Percentiles rank a stretch among this genome's conserved stretches.
Evolutionary conservation across 306 rosid genomes (phyloP).

Genomic region (Begonia fuchsioides): DNA sequence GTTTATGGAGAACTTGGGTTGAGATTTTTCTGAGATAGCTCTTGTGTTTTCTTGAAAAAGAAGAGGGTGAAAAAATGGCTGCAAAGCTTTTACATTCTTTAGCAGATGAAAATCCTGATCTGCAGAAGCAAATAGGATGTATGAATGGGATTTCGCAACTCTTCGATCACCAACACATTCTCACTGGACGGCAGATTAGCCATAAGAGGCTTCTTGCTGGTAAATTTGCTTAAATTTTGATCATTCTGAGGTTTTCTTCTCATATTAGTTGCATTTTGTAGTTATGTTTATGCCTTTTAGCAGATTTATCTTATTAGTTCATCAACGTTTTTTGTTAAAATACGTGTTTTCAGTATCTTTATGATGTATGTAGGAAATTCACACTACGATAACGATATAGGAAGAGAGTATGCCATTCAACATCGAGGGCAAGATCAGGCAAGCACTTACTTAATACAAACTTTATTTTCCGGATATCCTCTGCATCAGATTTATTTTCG

Average conservation of each 20-base stretch:
- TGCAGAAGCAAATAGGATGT: constrained; percentile 92
- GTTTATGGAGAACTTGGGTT: too few species aligned
- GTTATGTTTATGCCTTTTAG: not conserved
- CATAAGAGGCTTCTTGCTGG: constrained; percentile 64
- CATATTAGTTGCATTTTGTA: too few species aligned
- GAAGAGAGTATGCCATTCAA: constrained; percentile 29
- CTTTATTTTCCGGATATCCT: not conserved
- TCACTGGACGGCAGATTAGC: constrained; percentile 38
- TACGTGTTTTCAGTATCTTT: not conserved
- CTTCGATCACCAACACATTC: constrained; percentile 60
- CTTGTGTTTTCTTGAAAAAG: too few species aligned
- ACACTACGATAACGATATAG: constrained; percentile 33
- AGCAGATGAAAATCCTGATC: constrained; percentile 89
- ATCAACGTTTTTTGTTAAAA: too few species aligned
- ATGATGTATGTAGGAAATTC: constrained; percentile 31
- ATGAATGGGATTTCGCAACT: constrained; percentile 84
- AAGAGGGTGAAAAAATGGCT: too few species aligned
- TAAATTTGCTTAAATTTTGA: constrained; percentile 6
- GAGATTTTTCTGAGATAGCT: too few species aligned
- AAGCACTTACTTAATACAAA: constrained; percentile 10
- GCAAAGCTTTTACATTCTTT: too few species aligned
- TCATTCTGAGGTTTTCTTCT: not conserved
- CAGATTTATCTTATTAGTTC: not conserved
- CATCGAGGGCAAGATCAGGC: constrained; percentile 30
- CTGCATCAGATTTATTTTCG: too few species aligned